These are phyloP conservation scores for Teratosphaeria destructans DNA, from an alignment of 2,329 filamentous ascomycete genomes.

Conservation along the genomic window DNA sequence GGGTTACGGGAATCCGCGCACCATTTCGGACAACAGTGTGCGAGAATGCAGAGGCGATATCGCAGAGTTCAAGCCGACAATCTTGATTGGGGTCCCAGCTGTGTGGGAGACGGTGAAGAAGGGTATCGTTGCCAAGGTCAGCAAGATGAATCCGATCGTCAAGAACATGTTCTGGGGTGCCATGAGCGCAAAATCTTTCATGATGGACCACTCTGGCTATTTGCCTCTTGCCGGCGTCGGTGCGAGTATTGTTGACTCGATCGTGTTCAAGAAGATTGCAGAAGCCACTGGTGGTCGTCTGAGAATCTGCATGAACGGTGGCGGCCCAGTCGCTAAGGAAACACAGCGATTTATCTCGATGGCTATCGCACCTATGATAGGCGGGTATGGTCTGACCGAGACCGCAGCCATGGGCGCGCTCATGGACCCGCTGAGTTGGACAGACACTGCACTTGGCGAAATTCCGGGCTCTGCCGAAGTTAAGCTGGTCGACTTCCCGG, in stretches of 20 bases:
- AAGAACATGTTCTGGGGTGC: conserved; percentile 70
- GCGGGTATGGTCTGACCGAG: conserved; percentile 89
- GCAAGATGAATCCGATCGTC: conserved; percentile 57
- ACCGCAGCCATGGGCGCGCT: conserved; percentile 66
- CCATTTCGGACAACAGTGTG: conserved; percentile 74
- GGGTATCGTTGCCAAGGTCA: conserved; percentile 73
- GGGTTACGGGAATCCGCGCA: conserved; percentile 86
- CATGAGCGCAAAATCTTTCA: conserved; percentile 50
- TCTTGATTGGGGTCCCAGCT: conserved; percentile 88
- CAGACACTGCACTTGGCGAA: conserved; percentile 64
- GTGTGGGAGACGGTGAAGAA: conserved; percentile 98
- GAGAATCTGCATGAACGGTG: conserved; percentile 87
- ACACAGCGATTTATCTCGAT: conserved; percentile 87
- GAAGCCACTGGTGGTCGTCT: conserved; percentile 80
- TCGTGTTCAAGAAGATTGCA: conserved; percentile 89
- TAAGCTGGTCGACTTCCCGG: conserved; percentile 83
- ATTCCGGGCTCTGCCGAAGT: conserved; percentile 69
- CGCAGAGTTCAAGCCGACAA: conserved; percentile 76
- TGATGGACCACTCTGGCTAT: conserved; percentile 39
- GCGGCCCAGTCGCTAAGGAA: conserved; percentile 76
- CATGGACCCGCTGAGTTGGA: conserved; percentile 77
- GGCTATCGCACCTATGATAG: conserved; percentile 87
- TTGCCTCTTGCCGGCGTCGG: conserved; percentile 42
- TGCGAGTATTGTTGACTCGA: conserved; percentile 59
- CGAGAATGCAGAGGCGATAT: conserved; percentile 90